These are phyloP conservation scores for Candida nitratophila DNA, from an alignment of 805 yeast genomes.

Conservation along the genomic window DNA sequence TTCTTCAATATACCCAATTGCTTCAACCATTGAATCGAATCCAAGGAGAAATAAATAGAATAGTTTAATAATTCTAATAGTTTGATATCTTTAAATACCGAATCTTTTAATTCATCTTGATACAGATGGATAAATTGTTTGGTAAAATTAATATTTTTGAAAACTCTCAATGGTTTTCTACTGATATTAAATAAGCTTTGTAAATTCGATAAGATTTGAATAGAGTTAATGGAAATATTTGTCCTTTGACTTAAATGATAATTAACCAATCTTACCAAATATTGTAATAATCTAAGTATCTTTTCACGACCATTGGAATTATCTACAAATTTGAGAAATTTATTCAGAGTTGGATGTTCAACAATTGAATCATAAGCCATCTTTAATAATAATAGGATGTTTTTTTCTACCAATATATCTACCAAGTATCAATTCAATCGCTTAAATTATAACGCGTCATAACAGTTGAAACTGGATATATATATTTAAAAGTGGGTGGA, in stretches of 20 bases:
- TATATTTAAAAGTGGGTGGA: too few relatives aligned
- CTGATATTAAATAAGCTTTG: slow-evolving; percentile 59
- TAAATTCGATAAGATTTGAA: slow-evolving; percentile 45
- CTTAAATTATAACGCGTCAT: too few relatives aligned
- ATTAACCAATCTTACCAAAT: slow-evolving; percentile 67
- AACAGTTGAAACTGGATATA: too few relatives aligned
- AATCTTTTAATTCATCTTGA: slow-evolving; percentile 66
- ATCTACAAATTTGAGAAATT: slow-evolving; percentile 57
- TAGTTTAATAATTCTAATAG: slow-evolving; percentile 53
- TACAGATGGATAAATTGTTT: slow-evolving; percentile 60
- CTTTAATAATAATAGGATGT: too few relatives aligned
- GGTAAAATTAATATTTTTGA: slow-evolving; percentile 72
- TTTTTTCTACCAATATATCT: too few relatives aligned
- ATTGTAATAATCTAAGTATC: slow-evolving; percentile 70
- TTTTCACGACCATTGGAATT: slow-evolving; percentile 72
- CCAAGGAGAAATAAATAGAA: slow-evolving; percentile 56
- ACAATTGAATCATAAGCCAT: slow-evolving; percentile 42
- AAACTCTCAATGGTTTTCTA: slow-evolving; percentile 78
- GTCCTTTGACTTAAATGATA: slow-evolving; percentile 46
- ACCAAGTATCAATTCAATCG: too few relatives aligned
- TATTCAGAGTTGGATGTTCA: slow-evolving; percentile 66
- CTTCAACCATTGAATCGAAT: slow-evolving; percentile 55
- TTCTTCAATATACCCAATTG: slow-evolving; percentile 48
- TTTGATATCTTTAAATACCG: slow-evolving; percentile 42
- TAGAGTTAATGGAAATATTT: slow-evolving; percentile 43